Percentiles rank a stretch among this genome's conserved stretches.
These are phyloP conservation scores for Linnemannia schmuckeri DNA, from an alignment of 192 early-diverging fungal genomes.

Conservation along the genomic window DNA sequence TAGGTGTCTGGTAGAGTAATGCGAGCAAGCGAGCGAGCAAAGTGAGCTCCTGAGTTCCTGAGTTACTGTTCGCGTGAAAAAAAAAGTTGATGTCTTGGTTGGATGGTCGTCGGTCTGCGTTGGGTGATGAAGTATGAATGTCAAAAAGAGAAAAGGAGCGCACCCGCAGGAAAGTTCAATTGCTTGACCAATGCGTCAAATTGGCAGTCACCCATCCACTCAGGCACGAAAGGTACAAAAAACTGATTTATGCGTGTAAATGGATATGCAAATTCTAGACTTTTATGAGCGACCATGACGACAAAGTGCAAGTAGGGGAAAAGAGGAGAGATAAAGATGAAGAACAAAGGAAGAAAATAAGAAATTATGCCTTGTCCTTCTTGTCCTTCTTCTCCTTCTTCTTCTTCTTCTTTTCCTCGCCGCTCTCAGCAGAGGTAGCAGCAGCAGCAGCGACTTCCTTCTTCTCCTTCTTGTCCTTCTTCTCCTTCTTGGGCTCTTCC, in stretches of 20 bases:
- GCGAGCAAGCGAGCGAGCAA: neutral
- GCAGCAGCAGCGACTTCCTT: neutral
- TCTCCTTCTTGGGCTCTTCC: conserved; percentile 34
- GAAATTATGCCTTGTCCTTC: neutral
- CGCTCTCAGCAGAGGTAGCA: neutral
- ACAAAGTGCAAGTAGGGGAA: neutral
- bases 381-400: conserved; percentile 25
- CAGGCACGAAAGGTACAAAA: neutral
- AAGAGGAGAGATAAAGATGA: neutral
- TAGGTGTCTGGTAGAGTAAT: neutral
- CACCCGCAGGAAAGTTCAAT: neutral
- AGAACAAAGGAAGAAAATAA: neutral
- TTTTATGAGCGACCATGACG: neutral
- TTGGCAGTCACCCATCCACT: neutral
- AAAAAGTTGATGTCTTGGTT: neutral
- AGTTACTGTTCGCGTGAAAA: neutral
- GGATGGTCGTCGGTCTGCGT: neutral
- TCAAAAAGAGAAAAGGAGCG: neutral
- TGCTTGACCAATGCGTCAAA: neutral
- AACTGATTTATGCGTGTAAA: neutral
- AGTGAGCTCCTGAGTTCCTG: neutral
- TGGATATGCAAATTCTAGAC: neutral
- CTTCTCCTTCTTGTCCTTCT: conserved; percentile 40
- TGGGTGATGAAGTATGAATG: neutral
- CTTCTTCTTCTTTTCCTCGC: conserved; percentile 4